Evolutionary conservation across 2,329 filamentous ascomycete genomes (phyloP), one percentile per base, ranked within the genome.

Genomic region (Cladosporium sp.): DNA sequence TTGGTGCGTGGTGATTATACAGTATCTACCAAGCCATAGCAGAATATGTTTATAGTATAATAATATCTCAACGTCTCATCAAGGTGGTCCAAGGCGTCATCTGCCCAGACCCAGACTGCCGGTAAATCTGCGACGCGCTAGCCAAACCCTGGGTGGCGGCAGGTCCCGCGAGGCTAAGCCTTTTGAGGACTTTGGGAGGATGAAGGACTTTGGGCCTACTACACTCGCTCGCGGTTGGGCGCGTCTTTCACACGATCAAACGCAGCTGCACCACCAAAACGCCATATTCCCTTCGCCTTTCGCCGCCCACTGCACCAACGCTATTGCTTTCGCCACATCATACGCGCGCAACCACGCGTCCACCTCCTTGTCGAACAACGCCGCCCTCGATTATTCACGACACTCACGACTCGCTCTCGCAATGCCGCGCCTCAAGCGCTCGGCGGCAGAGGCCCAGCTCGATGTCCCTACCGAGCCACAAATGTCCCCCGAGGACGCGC

Each of bases 401-500:
- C 11, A 55, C 34, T 7, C 59, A 54, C 59, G 18, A 38, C 51
- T 34, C 51, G 18, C 18, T 52, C 36, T 38, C 64, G 76, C 73
- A 71, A 86, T 85, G 83, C 80, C 80, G 73, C 81, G 84, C 78
- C 82, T 84, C 78, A 86, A 86, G 79, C 83, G 84, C 75, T 81
- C 77, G 71, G 79, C 82, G 74, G 84, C 84, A 77, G 85, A 86
- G 75, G 79, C 81, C 71, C 79, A 83, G 57, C 77, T 82, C 68
- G 78, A 80, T 68, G 69, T 77, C 14, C 66, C 72, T 3, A 26
- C 72, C 32, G 55, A 66, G 21, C 54, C 55, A 38, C 49, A 66
- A 8, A 59, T 74, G 41, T 66, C 71, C 36, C 68, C 73, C 26
- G 70, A 73, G 66, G 38, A 73, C 34, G 66, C 74, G 79, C 77